Base-by-base conservation (phyloP, 2,329 filamentous ascomycete species). In the Penicillium hordei region DNA sequence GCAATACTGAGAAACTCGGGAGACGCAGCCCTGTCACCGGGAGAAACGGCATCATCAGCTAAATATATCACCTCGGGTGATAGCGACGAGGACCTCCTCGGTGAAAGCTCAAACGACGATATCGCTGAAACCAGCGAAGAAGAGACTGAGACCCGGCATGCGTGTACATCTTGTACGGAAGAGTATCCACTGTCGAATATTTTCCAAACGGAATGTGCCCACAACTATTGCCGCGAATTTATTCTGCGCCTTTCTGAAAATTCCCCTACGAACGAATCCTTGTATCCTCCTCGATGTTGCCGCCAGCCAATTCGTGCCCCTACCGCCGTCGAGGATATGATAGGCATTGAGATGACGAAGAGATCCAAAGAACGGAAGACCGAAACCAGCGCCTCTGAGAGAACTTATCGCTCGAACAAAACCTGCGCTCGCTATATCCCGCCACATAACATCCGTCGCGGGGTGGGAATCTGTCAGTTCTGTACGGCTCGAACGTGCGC, bases 281-380 rank as follows among this genome's bases (percentile, higher is more conserved):
- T 17, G 9, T 34, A 40, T 8, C 44, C 52, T 25, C 44, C 52
- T 17, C 52, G 23, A 50, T 55, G 53, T n/a, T 55, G 39, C 21
- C 38, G 31, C 13, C 6, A 17, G 38, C 27, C 15, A 10, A 42
- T 55, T 27, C 3, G 0, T 10, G 13, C 10, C 13, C 21, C 49
- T 44, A 27, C 10, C 29, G 4, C 23, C 3, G n/a, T 44, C 9
- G 31, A 40, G 5, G 38, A 55, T 29, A 36, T 43, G 12, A 23
- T 50, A 15, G 45, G 45, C 7, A 48, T 44, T 5, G 38, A 50
- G 19, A 44, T 44, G 21, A 17, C 8, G 5, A 55, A 43, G 33
- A 51, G 31, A 36, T 51, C 31, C 31, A 12, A 55, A 9, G 45
- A 38, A 21, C 29, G 45, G 1, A 38, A 29, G 29, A 10, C 6